Percentiles rank a stretch among this genome's conserved stretches.
Evolutionary conservation across 2,329 filamentous ascomycete genomes (phyloP).

Genomic region (Colletotrichum sp.): DNA sequence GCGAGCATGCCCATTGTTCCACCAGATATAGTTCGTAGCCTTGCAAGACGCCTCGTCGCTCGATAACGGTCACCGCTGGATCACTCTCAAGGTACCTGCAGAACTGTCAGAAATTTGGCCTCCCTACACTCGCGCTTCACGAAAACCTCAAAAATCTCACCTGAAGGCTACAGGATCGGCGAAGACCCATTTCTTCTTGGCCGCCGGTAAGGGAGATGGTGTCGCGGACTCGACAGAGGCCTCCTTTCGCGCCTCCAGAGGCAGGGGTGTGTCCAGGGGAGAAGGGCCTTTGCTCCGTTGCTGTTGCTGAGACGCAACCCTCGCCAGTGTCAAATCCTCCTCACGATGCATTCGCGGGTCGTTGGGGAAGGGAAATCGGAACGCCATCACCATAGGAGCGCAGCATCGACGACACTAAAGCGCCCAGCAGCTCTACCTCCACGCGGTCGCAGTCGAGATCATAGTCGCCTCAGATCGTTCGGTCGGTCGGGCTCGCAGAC

Average conservation of each 20-base stretch:
- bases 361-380: conserved; percentile 38
- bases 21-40: conserved; percentile 95
- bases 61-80: conserved; percentile 73
- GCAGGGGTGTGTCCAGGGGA: conserved; percentile 15
- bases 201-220: conserved; percentile 27
- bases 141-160: conserved; percentile 35
- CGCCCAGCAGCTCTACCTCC: conserved; percentile 7
- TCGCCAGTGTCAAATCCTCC: conserved; percentile 41
- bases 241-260: conserved; percentile 14
- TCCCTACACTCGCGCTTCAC: background rate
- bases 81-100: conserved; percentile 85
- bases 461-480: conserved; percentile 1
- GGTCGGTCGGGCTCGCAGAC: background rate
- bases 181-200: conserved; percentile 56
- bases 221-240: conserved; percentile 8
- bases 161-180: conserved; percentile 64
- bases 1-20: conserved; percentile 97
- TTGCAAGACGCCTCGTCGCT: conserved; percentile 71
- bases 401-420: conserved; percentile 8
- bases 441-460: background rate
- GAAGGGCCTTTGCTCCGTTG: conserved; percentile 27
- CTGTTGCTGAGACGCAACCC: conserved; percentile 29
- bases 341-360: conserved; percentile 40
- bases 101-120: background rate
- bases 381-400: conserved; percentile 37